Percentiles rank a stretch among this genome's conserved stretches.
phyloP scores from a whole-genome alignment of 768 basidiomycete genomes.

The Naganishia randhawae region DNA sequence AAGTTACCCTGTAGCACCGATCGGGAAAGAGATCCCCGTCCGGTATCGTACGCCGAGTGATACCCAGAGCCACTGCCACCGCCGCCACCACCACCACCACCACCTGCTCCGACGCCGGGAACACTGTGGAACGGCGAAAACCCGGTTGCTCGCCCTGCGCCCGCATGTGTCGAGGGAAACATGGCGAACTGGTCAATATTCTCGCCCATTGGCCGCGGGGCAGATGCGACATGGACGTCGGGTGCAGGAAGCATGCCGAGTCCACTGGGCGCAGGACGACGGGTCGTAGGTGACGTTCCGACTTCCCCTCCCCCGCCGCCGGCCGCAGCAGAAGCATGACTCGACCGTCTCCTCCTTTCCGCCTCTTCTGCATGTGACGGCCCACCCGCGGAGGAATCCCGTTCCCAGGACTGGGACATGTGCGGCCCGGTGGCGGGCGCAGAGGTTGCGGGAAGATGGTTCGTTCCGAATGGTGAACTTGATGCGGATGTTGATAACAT shows the following conservation, averaged over 20 bases:
- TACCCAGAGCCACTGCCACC: not conserved
- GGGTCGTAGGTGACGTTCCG: not conserved
- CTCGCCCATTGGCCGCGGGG: not conserved
- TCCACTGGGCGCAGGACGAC: not conserved
- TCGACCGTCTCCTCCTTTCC: not conserved
- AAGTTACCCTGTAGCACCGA: constrained; percentile 5
- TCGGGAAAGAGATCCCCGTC: constrained; percentile 12
- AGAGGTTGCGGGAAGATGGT: too few relatives aligned
- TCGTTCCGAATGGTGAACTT: not conserved
- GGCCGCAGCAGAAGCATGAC: not conserved
- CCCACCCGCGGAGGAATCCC: not conserved
- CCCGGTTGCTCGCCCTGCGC: not conserved
- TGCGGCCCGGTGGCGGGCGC: too few relatives aligned
- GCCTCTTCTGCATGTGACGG: not conserved
- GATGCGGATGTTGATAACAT: not conserved
- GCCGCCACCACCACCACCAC: not conserved
- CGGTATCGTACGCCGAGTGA: not conserved
- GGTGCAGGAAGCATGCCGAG: not conserved
- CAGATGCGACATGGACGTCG: not conserved
- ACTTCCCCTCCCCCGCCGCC: not conserved
- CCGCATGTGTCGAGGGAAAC: not conserved
- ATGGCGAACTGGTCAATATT: not conserved
- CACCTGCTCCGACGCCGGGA: too few relatives aligned
- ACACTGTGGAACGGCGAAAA: not conserved
- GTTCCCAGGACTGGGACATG: not conserved